Conservation (phyloP, 2,329 filamentous ascomycete species). For the Aspergillus udagawae region DNA sequence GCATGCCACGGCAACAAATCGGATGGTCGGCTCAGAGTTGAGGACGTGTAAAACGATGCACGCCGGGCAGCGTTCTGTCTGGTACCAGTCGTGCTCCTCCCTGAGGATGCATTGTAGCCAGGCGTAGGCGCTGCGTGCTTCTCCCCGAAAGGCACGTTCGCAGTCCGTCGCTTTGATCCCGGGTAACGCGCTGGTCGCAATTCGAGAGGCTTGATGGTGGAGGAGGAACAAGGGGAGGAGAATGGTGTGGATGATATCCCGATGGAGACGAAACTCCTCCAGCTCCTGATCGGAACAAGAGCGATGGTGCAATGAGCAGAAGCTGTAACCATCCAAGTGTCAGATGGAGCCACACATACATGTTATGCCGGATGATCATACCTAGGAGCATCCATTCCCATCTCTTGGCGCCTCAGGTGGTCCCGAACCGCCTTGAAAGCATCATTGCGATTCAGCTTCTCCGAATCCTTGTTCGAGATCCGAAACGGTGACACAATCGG, state of each 20-base stretch:
- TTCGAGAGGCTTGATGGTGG: constrained; percentile 51
- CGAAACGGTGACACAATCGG: constrained; percentile 25
- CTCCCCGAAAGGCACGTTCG: constrained; percentile 54
- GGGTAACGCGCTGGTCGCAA: constrained; percentile 49
- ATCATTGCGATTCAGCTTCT: constrained; percentile 32
- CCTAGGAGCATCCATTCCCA: constrained; percentile 31
- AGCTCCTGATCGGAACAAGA: constrained; percentile 28
- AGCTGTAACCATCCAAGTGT: constrained; percentile 18
- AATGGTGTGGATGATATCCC: constrained; percentile 57
- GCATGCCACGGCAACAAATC: constrained; percentile 40
- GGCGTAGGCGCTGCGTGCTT: constrained; percentile 54
- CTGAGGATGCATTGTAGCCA: constrained; percentile 57
- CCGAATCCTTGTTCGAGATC: constrained; percentile 27
- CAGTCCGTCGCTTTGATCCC: constrained; percentile 48
- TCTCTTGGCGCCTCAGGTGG: constrained; percentile 32
- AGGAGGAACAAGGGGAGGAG: constrained; percentile 56
- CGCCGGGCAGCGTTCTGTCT: constrained; percentile 52
- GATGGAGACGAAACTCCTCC: constrained; percentile 46
- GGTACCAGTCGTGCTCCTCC: constrained; percentile 56
- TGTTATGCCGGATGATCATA: constrained; percentile 8
- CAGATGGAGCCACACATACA: background rate
- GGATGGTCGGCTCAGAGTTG: constrained; percentile 43
- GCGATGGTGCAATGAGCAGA: constrained; percentile 34
- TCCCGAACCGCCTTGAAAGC: constrained; percentile 32
- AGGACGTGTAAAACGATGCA: constrained; percentile 42